Conservation (phyloP, 169 alveolate genomes). For the Plasmodium coatneyi region DNA sequence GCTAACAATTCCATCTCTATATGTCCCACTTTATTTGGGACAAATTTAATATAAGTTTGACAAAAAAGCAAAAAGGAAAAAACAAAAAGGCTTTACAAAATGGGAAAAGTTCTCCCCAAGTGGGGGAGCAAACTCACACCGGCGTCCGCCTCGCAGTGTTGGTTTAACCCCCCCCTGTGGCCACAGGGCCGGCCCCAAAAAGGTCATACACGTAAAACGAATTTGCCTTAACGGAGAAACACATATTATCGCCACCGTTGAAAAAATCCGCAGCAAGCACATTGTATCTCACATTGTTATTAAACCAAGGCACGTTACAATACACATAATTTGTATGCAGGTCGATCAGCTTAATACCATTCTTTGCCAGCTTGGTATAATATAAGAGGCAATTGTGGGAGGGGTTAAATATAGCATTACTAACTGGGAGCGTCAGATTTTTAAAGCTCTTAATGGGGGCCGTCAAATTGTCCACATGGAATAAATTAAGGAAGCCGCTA, state of each 20-base stretch:
- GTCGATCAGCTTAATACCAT: constrained; percentile 46
- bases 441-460: constrained; percentile 59
- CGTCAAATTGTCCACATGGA: constrained; percentile 29
- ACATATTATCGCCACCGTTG: constrained; percentile 58
- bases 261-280: constrained; percentile 63
- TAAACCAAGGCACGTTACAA: constrained; percentile 68
- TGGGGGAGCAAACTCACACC: not conserved
- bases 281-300: not conserved
- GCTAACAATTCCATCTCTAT: not conserved
- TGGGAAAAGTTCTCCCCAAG: not conserved
- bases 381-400: constrained; percentile 41
- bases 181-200: not conserved
- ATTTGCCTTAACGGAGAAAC: constrained; percentile 33
- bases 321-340: constrained; percentile 50
- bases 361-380: constrained; percentile 26
- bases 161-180: not conserved
- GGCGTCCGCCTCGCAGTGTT: not conserved
- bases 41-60: not conserved
- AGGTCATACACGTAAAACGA: constrained; percentile 59
- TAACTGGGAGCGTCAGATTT: constrained; percentile 36
- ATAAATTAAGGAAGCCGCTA: constrained; percentile 65
- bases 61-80: not conserved
- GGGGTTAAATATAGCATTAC: constrained; percentile 30
- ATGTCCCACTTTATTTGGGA: not conserved
- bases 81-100: not conserved